phyloP scores from a whole-genome alignment of 139 green algal species.

The Tetradesmus lagerheimii region DNA sequence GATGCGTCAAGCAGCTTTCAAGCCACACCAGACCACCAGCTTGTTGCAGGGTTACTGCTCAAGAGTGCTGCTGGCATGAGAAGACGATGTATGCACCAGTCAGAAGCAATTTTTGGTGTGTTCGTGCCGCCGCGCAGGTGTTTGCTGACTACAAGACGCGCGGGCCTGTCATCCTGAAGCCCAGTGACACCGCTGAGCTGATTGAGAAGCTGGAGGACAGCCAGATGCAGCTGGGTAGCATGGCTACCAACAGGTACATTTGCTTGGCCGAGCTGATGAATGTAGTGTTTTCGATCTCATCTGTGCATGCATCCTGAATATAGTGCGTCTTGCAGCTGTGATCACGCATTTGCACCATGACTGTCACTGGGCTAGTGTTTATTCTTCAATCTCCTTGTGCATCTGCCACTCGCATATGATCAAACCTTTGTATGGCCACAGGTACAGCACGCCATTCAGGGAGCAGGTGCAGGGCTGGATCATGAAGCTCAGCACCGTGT shows the following conservation, averaged over 20 bases:
- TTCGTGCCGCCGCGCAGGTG: constrained; percentile 54
- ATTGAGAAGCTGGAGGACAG: constrained; percentile 96
- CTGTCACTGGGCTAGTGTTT: no score
- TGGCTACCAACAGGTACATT: constrained; percentile 94
- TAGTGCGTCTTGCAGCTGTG: no score
- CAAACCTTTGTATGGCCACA: neutral
- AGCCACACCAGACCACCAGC: neutral
- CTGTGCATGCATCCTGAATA: no score
- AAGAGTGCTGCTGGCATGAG: no score
- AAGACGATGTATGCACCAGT: no score
- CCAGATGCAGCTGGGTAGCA: constrained; percentile 93
- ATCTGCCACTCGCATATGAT: no score
- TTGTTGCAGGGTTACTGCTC: no score
- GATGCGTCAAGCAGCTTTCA: neutral
- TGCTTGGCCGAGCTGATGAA: no score
- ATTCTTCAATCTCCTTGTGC: no score
- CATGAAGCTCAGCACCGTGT: constrained; percentile 89
- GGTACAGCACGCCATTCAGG: constrained; percentile 87
- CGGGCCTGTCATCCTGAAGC: constrained; percentile 91
- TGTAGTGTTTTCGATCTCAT: no score
- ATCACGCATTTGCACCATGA: no score
- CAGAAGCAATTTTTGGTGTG: neutral
- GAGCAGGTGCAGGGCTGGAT: constrained; percentile 86
- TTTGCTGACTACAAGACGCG: constrained; percentile 95
- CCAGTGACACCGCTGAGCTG: constrained; percentile 90